Base-by-base conservation (phyloP, 148 eudicot genomes). In the Vaccinium vitisidaea region DNA sequence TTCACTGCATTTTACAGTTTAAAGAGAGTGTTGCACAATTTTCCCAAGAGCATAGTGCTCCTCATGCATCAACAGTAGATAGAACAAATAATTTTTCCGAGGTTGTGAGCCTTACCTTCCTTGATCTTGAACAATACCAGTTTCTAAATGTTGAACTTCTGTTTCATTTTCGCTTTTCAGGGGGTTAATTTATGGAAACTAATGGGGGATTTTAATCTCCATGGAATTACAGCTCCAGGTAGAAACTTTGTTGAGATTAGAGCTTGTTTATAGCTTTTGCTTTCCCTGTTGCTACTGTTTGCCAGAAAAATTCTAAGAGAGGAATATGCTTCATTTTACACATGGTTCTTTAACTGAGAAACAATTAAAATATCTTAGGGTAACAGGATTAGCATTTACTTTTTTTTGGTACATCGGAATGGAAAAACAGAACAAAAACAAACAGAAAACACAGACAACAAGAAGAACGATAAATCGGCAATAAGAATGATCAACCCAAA, bases 191-290 rank as follows among this genome's bases (percentile, higher is more conserved):
- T 97, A 56, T 97, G 99, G 99, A 97, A 95, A 89, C 92, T 93
- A 74, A 95, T 97, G 99, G 99, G 98, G 27, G 98, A 95, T 70
- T 97, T 97, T 84, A 94, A 92, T 89, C 99, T 97, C 87, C 98
- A 91, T 84, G 99, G 99, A 55, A 93, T 97, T 83, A 94, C 99
- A 67, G 98, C 93, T 88, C 98, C 99, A 87, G 99, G 99, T 97
- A 77, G 30, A 58, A 43, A 48, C n/a, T 52, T 76, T 86, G 52
- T 74, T 83, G 21, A 32, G 32, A 5, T 52, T 25, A 25, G 56
- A 54, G 80, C 49, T 71, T 85, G 23, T 50, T 25, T 70, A 70
- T 32, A 82, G 32, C 75, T 52, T 63, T 77, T 56, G 14, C 43
- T 77, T 74, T 76, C 43, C 55, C 21, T 67, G 53, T 49, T 87